Conservation (phyloP, 2,329 filamentous ascomycete species). For the Microcyclosporella mali region DNA sequence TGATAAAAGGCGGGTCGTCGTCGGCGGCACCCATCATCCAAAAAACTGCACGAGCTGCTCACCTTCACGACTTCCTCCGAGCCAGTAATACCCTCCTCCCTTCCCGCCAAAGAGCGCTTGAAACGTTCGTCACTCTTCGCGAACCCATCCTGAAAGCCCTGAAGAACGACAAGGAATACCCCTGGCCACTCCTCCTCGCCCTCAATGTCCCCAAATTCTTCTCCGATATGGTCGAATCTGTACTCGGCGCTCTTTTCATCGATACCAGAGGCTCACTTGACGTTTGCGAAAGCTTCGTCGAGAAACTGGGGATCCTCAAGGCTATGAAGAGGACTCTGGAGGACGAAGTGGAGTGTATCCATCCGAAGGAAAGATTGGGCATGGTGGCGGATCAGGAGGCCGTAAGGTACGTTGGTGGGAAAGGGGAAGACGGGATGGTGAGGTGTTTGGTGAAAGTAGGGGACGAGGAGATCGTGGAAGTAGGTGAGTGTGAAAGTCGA, state of each 20-base stretch:
- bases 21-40: constrained; percentile 10
- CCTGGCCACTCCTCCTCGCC: constrained; percentile 66
- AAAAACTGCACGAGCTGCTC: constrained; percentile 2
- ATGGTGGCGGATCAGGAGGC: constrained; percentile 47
- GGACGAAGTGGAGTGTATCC: constrained; percentile 48
- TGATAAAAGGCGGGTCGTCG: constrained; percentile 9
- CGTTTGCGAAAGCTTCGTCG: constrained; percentile 55
- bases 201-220: constrained; percentile 69
- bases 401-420: constrained; percentile 48
- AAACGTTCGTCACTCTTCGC: constrained; percentile 46
- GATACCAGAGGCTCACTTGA: constrained; percentile 61
- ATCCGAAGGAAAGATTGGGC: constrained; percentile 64
- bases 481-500: constrained; percentile 30
- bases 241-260: constrained; percentile 77
- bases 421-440: constrained; percentile 15
- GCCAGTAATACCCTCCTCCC: constrained; percentile 39
- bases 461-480: constrained; percentile 28
- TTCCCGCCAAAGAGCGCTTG: constrained; percentile 41
- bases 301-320: constrained; percentile 58
- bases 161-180: constrained; percentile 51
- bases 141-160: constrained; percentile 49
- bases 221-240: constrained; percentile 74
- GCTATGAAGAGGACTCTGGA: constrained; percentile 57
- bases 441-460: constrained; percentile 33
- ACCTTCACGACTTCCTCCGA: constrained; percentile 29